phyloP scores from a whole-genome alignment of 176 grass and related monocot species.

The Aegilops umbellulata region DNA sequence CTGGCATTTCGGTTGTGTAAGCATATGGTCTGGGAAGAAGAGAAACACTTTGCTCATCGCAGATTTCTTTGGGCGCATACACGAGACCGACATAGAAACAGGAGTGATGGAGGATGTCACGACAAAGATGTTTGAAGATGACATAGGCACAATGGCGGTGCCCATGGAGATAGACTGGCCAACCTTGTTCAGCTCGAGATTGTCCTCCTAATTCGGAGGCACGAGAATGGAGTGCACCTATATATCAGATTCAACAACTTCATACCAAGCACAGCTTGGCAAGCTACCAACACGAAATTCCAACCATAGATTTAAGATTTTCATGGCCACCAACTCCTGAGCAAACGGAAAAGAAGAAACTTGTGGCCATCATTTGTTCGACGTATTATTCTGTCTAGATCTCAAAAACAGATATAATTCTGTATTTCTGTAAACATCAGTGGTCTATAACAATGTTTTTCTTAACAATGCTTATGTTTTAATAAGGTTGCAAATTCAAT shows the following conservation, averaged over 20 bases:
- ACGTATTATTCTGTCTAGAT: no score
- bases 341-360: no score
- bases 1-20: not conserved
- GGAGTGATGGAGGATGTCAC: not conserved
- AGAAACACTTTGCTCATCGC: not conserved
- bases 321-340: no score
- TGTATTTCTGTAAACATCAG: no score
- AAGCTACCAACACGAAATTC: no score
- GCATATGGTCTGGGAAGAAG: not conserved
- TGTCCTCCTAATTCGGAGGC: not conserved
- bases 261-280: no score
- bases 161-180: not conserved
- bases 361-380: no score
- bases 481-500: no score
- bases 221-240: not conserved
- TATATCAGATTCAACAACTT: not conserved
- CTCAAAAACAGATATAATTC: no score
- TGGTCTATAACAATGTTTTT: no score
- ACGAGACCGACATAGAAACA: not conserved
- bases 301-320: no score
- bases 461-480: no score
- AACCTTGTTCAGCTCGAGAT: not conserved
- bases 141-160: not conserved
- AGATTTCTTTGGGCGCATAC: not conserved
- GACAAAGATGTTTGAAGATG: not conserved